These are phyloP conservation scores for Litchi chinensis DNA, from an alignment of 345 rosid genomes.

Conservation along the genomic window DNA sequence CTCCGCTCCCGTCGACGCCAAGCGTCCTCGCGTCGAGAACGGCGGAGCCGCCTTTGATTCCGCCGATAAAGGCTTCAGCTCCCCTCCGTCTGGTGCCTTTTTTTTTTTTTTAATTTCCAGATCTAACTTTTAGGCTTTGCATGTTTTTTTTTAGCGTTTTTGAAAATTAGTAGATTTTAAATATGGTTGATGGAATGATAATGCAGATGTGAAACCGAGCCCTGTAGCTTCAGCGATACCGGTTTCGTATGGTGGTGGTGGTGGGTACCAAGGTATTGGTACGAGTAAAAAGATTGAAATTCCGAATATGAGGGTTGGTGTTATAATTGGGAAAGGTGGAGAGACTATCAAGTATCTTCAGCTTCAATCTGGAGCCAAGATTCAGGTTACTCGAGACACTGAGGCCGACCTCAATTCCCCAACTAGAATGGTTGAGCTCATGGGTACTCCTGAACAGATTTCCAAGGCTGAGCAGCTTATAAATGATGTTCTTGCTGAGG, in stretches of 20 bases:
- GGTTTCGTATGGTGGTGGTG: constrained; percentile 58
- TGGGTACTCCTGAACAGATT: constrained; percentile 85
- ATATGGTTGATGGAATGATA: background rate
- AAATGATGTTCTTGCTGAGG: constrained; percentile 89
- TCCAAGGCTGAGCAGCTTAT: constrained; percentile 89
- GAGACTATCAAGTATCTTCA: constrained; percentile 97
- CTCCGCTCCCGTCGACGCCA: constrained; percentile 54
- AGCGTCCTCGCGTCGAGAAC: constrained; percentile 85
- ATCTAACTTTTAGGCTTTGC: background rate
- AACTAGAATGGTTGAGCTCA: constrained; percentile 75
- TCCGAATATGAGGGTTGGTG: constrained; percentile 95
- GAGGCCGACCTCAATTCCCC: constrained; percentile 82
- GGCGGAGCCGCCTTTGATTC: constrained; percentile 63
- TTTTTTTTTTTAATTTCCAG: background rate
- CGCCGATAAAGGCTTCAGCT: constrained; percentile 56
- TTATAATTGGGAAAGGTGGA: constrained; percentile 95
- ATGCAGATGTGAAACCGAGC: constrained; percentile 59
- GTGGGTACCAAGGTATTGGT: constrained; percentile 44
- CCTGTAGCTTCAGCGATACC: constrained; percentile 62
- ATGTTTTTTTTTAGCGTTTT: too few relatives aligned
- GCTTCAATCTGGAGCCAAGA: constrained; percentile 93
- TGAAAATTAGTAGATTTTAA: too few relatives aligned
- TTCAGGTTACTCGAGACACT: constrained; percentile 94
- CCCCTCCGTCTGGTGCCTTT: constrained; percentile 43
- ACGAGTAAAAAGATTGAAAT: constrained; percentile 86